A percentile compares a stretch with the other conserved stretches of the same genome.
These are phyloP conservation scores for Hanseniaspora singularis DNA, from an alignment of 805 yeast species.

Conservation along the genomic window DNA sequence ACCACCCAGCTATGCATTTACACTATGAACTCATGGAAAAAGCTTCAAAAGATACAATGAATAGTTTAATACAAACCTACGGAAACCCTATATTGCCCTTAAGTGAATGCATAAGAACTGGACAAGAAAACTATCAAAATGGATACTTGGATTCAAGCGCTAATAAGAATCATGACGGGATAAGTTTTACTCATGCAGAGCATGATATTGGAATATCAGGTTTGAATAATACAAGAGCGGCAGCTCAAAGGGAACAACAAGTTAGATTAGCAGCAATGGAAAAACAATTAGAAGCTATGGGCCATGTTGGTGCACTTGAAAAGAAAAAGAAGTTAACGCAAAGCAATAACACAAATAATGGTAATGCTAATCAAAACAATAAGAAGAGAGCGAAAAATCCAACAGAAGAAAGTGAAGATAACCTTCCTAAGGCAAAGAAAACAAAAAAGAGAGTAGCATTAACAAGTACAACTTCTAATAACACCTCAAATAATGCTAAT, in stretches of 20 bases:
- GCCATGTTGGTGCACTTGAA: conserved; percentile 31
- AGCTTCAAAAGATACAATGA: conserved; percentile 17
- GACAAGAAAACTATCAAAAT: not conserved
- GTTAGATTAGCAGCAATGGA: conserved; percentile 15
- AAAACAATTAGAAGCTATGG: conserved; percentile 11
- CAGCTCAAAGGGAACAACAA: conserved; percentile 14
- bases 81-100: conserved; percentile 10
- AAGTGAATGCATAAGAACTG: conserved; percentile 4
- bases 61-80: conserved; percentile 14
- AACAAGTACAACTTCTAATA: not conserved
- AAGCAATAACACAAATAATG: not conserved
- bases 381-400: conserved; percentile 7
- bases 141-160: not conserved
- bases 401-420: conserved; percentile 22
- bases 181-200: conserved; percentile 20
- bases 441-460: conserved; percentile 14
- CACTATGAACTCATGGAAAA: conserved; percentile 30
- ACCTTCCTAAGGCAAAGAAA: conserved; percentile 21
- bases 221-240: conserved; percentile 13
- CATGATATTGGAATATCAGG: conserved; percentile 14
- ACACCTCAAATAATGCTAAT: not conserved
- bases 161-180: not conserved
- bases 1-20: conserved; percentile 76
- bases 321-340: conserved; percentile 33
- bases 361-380: not conserved